These are phyloP conservation scores for Clohesyomyces aquaticus DNA, from an alignment of 495 filamentous ascomycete genomes.

Conservation along the genomic window DNA sequence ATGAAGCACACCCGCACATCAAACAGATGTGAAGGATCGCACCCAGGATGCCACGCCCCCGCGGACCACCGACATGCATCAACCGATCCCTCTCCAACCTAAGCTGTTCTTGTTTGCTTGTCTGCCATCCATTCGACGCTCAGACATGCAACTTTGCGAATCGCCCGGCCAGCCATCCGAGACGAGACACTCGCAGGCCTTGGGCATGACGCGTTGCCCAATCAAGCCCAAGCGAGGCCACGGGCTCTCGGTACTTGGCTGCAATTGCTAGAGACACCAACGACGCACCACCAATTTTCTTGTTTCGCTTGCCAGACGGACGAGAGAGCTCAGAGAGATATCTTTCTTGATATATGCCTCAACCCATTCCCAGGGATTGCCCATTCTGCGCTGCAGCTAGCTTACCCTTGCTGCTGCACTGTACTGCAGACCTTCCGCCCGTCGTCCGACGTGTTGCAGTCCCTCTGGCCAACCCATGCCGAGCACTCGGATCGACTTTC, in stretches of 20 bases:
- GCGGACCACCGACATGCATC: background rate
- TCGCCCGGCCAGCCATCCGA: background rate
- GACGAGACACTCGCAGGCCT: background rate
- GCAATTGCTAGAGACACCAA: no score
- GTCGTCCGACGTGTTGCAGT: background rate
- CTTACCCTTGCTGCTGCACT: no score
- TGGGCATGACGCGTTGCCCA: background rate
- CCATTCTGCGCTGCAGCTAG: no score
- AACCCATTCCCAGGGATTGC: no score
- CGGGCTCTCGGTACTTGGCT: background rate
- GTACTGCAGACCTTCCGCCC: background rate
- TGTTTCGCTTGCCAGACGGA: no score
- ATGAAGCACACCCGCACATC: background rate
- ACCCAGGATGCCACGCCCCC: background rate
- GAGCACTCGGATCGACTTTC: background rate
- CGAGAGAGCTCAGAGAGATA: no score
- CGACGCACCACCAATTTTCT: no score
- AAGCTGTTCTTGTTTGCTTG: background rate
- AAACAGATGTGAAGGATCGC: conserved; percentile 5
- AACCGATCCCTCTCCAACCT: background rate
- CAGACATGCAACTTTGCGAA: background rate
- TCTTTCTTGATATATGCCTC: no score
- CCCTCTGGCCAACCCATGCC: background rate
- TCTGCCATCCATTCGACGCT: background rate
- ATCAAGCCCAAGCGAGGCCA: background rate